A percentile compares a stretch with the other conserved stretches of the same genome.
These are phyloP conservation scores for Pseudogymnoascus sp. DNA, from an alignment of 2,329 filamentous ascomycete species.

Conservation along the genomic window DNA sequence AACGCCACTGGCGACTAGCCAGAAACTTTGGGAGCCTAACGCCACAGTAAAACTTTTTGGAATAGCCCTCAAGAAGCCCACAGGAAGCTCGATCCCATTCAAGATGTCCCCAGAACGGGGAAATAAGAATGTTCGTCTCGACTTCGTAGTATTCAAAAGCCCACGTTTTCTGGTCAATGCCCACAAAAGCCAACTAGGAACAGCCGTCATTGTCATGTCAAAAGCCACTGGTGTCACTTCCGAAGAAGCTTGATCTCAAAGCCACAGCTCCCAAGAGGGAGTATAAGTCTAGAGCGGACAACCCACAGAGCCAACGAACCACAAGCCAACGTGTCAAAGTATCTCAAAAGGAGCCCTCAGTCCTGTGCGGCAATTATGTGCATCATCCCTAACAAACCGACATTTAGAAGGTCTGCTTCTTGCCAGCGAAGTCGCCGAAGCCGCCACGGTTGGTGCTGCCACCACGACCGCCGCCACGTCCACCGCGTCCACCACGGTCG, in stretches of 20 bases:
- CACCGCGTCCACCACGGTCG: constrained; percentile 33
- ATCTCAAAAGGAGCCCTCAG: constrained; percentile 15
- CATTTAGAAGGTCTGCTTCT: constrained; percentile 42
- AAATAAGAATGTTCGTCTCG: constrained; percentile 29
- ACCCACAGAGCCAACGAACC: constrained; percentile 31
- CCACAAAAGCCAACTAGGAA: constrained; percentile 19
- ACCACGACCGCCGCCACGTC: constrained; percentile 26
- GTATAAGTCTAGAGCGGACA: constrained; percentile 33
- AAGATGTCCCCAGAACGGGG: constrained; percentile 18
- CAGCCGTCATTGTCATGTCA: constrained; percentile 24
- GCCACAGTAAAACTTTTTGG: constrained; percentile 16
- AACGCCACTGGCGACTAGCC: constrained; percentile 10
- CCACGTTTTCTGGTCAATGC: constrained; percentile 22
- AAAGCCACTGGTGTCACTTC: constrained; percentile 21
- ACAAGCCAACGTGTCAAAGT: constrained; percentile 21
- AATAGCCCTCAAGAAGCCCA: constrained; percentile 24
- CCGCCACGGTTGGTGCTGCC: constrained; percentile 44
- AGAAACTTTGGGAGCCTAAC: constrained; percentile 4
- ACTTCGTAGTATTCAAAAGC: constrained; percentile 28
- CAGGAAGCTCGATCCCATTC: constrained; percentile 29
- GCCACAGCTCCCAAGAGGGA: constrained; percentile 28
- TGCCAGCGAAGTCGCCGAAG: constrained; percentile 52
- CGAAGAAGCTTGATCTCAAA: constrained; percentile 26
- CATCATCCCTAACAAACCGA: background rate
- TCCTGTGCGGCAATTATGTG: constrained; percentile 21